These are phyloP conservation scores for Mortierella sp. DNA, from an alignment of 371 early-diverging fungal species.

Conservation along the genomic window DNA sequence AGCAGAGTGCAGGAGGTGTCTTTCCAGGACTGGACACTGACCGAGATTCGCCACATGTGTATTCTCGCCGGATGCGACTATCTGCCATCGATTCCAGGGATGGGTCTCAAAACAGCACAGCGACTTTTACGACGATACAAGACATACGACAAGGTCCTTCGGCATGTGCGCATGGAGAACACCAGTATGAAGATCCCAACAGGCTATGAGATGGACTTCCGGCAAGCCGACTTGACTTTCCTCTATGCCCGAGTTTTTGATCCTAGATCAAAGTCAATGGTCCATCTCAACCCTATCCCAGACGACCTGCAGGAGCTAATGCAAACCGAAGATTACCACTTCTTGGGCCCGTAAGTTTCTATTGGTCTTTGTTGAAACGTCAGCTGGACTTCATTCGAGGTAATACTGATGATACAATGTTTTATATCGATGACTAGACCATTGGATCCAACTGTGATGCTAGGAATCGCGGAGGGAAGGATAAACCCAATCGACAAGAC, in stretches of 20 bases:
- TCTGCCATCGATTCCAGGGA: conserved; percentile 83
- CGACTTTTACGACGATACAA: conserved; percentile 69
- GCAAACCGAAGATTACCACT: conserved; percentile 45
- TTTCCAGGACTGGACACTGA: conserved; percentile 69
- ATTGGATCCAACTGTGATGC: conserved; percentile 59
- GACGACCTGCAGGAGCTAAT: conserved; percentile 38
- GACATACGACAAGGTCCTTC: conserved; percentile 61
- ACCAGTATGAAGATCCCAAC: conserved; percentile 58
- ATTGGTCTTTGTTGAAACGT: background rate
- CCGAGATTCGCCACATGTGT: conserved; percentile 90
- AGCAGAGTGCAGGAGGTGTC: conserved; percentile 62
- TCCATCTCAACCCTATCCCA: conserved; percentile 71
- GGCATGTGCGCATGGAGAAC: conserved; percentile 47
- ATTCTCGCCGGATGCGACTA: conserved; percentile 99
- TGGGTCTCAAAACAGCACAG: conserved; percentile 92
- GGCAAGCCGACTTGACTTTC: conserved; percentile 85
- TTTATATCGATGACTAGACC: conserved; percentile 6
- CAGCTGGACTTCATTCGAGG: background rate
- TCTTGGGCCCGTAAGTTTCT: conserved; percentile 63
- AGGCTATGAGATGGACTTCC: conserved; percentile 74
- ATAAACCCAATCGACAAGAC: conserved; percentile 68
- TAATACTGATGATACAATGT: background rate
- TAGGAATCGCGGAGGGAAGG: conserved; percentile 66
- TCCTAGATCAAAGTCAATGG: conserved; percentile 61
- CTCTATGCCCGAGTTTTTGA: conserved; percentile 88